phyloP scores from a whole-genome alignment of 306 rosid species.

The Gastrolobium villosum region DNA sequence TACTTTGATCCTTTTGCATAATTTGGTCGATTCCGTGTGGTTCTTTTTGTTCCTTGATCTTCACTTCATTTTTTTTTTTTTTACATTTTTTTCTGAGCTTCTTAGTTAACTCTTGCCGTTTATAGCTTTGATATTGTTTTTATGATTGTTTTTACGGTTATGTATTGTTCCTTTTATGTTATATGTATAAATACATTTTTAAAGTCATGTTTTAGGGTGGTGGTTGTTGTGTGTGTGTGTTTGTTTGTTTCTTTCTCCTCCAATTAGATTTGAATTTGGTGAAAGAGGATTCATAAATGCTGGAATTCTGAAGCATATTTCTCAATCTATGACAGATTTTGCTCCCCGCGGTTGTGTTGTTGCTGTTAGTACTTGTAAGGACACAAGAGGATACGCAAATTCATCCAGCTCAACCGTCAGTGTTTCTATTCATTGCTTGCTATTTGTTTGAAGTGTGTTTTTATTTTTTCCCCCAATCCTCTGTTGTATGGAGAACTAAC shows the following conservation, averaged over 20 bases:
- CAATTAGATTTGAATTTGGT: conserved; percentile 28
- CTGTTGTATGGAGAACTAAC: conserved; percentile 9
- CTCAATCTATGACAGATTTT: conserved; percentile 74
- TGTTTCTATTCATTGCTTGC: conserved; percentile 43
- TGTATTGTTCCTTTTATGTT: neutral
- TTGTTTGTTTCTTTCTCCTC: conserved; percentile 9
- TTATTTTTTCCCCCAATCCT: neutral
- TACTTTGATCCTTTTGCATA: conserved; percentile 35
- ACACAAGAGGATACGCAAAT: conserved; percentile 86
- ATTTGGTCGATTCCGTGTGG: conserved; percentile 19
- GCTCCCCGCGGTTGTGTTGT: conserved; percentile 89
- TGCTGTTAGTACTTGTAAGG: conserved; percentile 84
- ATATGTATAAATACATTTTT: neutral
- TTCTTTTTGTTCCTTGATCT: conserved; percentile 12
- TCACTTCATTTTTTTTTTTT: neutral
- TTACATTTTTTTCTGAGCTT: neutral
- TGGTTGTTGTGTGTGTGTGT: neutral
- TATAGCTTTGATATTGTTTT: neutral
- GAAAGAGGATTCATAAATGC: conserved; percentile 7
- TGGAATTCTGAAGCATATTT: conserved; percentile 35
- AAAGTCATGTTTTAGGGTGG: conserved; percentile 19
- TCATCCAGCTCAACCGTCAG: conserved; percentile 91
- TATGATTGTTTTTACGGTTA: conserved; percentile 2
- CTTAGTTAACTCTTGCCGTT: conserved; percentile 21
- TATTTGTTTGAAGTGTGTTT: neutral